Base-by-base conservation (phyloP, 2,329 filamentous ascomycete species). In the Colletotrichum orbiculare region DNA sequence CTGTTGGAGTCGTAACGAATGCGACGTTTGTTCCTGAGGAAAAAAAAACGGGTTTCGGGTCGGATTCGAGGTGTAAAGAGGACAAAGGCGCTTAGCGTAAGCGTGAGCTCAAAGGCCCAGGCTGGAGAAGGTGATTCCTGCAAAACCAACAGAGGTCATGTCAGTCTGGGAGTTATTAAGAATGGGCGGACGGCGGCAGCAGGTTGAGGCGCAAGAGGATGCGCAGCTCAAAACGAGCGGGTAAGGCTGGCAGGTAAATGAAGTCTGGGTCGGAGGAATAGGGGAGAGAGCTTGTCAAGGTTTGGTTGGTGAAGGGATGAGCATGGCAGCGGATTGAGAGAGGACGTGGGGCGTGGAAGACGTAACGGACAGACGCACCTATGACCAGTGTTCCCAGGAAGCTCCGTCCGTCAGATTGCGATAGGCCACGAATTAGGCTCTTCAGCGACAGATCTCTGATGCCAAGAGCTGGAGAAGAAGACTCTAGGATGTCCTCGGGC, bases 301-400 rank as follows among this genome's bases (percentile, higher is more conserved):
- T 56, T 56, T 62, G 43, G 52, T 46, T 43, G 47, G 52, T 63
- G 63, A 56, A 65, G 63, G 63, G 58, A 62, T 65, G 52, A 53
- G 63, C 63, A 25, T 65, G 33, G 62, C 48, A 62, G 42, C 58
- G 58, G 45, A 65, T 65, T 25, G 25, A 65, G 33, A 59, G 38
- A 42, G 52, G 15, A 17, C 63, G 63, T 65, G 62, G 62, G 52
- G 47, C 46, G 35, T 17, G 12, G 52, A 46, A 25, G 46, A 56
- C 58, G 62, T 62, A 62, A 62, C 60, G 58, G 42, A 38, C 45
- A 45, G 58, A 62, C 52, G 57, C 42, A 34, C 42, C 25, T 25
- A 25, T 25, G 25, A 25, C 25, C 25, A 25, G 25, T 25, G 4
- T 25, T 25, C 25, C 25, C 25, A 25, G 4, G 25, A 25, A 25